phyloP scores from a whole-genome alignment of 371 early-diverging fungal species.

The Mucor mucedo region DNA sequence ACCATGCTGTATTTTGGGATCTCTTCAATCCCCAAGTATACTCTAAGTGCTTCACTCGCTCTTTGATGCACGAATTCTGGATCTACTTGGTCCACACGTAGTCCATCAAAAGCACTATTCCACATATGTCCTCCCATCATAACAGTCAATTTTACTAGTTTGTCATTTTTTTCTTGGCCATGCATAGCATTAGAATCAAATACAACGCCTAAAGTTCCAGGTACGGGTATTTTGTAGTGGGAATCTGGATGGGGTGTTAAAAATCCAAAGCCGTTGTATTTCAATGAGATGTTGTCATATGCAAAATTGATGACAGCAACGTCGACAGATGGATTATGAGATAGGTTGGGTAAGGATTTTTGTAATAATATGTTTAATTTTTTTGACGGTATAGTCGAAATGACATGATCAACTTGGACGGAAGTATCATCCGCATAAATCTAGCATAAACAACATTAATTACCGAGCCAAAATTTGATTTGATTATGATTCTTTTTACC shows the following conservation, averaged over 20 bases:
- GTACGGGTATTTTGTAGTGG: constrained; percentile 35
- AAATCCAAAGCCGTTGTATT: constrained; percentile 85
- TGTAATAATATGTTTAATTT: constrained; percentile 6
- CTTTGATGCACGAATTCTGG: constrained; percentile 22
- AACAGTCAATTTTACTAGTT: constrained; percentile 74
- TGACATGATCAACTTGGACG: constrained; percentile 17
- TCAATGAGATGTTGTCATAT: constrained; percentile 43
- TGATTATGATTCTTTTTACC: constrained; percentile 21
- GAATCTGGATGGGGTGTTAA: constrained; percentile 71
- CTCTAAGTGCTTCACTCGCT: constrained; percentile 49
- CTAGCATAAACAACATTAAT: neutral
- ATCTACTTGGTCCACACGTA: constrained; percentile 29
- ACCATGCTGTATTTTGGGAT: constrained; percentile 58
- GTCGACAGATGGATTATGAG: constrained; percentile 65
- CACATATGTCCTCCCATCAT: constrained; percentile 92
- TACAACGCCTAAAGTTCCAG: constrained; percentile 78
- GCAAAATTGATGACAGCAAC: constrained; percentile 88
- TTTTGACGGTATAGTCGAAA: constrained; percentile 16
- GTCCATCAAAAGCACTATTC: constrained; percentile 40
- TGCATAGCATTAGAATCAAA: constrained; percentile 86
- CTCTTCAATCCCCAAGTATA: constrained; percentile 58
- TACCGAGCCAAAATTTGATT: neutral
- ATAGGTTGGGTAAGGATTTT: constrained; percentile 37
- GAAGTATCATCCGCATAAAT: constrained; percentile 15
- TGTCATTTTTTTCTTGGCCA: constrained; percentile 55